Conservation (phyloP, 192 early-diverging fungal species). For the Spinellus fusiger region DNA sequence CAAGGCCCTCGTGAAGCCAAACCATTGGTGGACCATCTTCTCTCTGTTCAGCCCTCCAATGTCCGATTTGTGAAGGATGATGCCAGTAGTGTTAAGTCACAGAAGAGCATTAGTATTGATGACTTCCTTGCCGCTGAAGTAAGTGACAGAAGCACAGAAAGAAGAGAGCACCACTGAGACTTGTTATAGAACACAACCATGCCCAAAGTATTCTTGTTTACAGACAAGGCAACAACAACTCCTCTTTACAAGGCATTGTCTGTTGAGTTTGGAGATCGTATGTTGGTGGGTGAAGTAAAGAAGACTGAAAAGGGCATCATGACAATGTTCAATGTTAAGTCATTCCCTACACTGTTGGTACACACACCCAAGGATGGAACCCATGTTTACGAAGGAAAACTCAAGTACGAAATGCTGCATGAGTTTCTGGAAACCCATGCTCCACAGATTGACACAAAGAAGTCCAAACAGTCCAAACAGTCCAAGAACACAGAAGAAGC, state of each 20-base stretch:
- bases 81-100: constrained; percentile 36
- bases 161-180: neutral
- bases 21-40: constrained; percentile 62
- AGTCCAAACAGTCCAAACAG: constrained; percentile 10
- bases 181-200: constrained; percentile 37
- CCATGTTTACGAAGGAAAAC: constrained; percentile 54
- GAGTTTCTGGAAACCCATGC: constrained; percentile 64
- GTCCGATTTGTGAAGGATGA: constrained; percentile 33
- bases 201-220: constrained; percentile 74
- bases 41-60: constrained; percentile 58
- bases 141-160: constrained; percentile 3
- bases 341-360: constrained; percentile 64
- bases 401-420: constrained; percentile 56
- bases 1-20: constrained; percentile 67
- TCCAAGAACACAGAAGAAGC: constrained; percentile 9
- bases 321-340: constrained; percentile 50
- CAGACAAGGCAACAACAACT: constrained; percentile 67
- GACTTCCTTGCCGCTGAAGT: constrained; percentile 54
- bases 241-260: constrained; percentile 85
- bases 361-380: constrained; percentile 45
- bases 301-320: constrained; percentile 43
- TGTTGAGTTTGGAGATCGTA: constrained; percentile 59
- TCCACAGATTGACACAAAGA: constrained; percentile 23
- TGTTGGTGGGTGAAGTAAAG: constrained; percentile 70
- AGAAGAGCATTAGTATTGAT: constrained; percentile 47